These are phyloP conservation scores for Jasminum sambac DNA, from an alignment of 257 asterid species.

Conservation along the genomic window DNA sequence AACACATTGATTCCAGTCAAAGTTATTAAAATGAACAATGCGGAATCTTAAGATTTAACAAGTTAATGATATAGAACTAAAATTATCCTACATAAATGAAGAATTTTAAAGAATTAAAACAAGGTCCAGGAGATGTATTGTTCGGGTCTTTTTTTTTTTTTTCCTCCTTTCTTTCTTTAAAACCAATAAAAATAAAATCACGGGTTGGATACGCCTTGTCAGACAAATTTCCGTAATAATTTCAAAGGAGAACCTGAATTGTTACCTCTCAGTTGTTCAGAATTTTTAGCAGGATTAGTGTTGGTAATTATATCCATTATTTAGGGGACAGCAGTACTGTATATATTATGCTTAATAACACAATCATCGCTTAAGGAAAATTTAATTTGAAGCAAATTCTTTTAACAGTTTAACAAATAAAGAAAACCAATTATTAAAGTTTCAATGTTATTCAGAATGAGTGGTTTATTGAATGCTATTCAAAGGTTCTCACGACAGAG, in stretches of 20 bases:
- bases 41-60: too few relatives aligned
- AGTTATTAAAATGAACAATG: too few relatives aligned
- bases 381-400: neutral
- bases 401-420: neutral
- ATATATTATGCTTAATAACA: neutral
- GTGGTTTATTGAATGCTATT: neutral
- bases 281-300: neutral
- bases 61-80: too few relatives aligned
- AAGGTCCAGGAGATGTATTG: too few relatives aligned
- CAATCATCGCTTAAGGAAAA: neutral
- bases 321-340: neutral
- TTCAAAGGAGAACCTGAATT: neutral
- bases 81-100: too few relatives aligned
- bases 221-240: too few relatives aligned
- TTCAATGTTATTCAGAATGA: neutral
- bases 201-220: too few relatives aligned
- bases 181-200: too few relatives aligned
- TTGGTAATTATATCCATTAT: neutral
- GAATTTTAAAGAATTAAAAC: too few relatives aligned
- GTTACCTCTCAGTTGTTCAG: neutral
- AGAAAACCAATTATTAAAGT: neutral
- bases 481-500: neutral
- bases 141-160: too few relatives aligned
- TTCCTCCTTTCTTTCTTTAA: too few relatives aligned
- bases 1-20: too few relatives aligned